Evolutionary conservation across 495 filamentous ascomycete species (phyloP).

Genomic region (Xylona heveae): DNA sequence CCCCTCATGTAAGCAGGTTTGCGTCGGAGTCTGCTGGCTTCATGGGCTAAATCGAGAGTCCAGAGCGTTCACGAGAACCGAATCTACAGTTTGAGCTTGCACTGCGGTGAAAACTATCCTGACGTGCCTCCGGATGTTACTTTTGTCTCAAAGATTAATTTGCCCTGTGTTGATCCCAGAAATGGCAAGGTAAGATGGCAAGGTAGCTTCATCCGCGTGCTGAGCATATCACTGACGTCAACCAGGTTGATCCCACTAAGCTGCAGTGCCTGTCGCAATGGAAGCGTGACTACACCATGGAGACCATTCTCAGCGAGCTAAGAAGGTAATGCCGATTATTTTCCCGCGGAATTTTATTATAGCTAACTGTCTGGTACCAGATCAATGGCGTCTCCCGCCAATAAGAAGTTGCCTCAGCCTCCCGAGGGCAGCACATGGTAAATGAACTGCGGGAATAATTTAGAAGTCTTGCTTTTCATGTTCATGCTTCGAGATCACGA

Average conservation of each 20-base stretch:
- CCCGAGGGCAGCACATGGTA: conserved; percentile 43
- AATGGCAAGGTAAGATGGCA: conserved; percentile 42
- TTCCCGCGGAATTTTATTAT: neutral
- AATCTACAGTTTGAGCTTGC: conserved; percentile 94
- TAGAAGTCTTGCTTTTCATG: neutral
- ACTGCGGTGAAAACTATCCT: conserved; percentile 81
- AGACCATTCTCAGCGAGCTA: conserved; percentile 79
- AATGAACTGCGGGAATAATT: neutral
- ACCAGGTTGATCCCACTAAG: conserved; percentile 61
- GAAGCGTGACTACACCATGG: conserved; percentile 81
- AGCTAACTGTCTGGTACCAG: conserved; percentile 21
- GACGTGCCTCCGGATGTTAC: conserved; percentile 71
- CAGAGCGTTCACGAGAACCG: conserved; percentile 94
- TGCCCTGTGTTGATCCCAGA: conserved; percentile 67
- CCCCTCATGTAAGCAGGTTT: conserved; percentile 56
- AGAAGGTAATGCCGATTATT: conserved; percentile 32
- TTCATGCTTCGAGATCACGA: too few species aligned
- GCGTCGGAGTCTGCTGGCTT: neutral
- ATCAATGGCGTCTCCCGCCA: conserved; percentile 80
- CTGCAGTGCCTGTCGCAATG: conserved; percentile 70
- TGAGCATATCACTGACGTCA: neutral
- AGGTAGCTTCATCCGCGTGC: neutral
- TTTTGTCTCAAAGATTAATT: conserved; percentile 84
- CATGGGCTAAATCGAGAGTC: neutral
- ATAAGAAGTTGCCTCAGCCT: conserved; percentile 92